Percentiles rank a stretch among this genome's conserved stretches.
phyloP scores from a whole-genome alignment of 805 yeast species.

The Hanseniaspora guilliermondii region DNA sequence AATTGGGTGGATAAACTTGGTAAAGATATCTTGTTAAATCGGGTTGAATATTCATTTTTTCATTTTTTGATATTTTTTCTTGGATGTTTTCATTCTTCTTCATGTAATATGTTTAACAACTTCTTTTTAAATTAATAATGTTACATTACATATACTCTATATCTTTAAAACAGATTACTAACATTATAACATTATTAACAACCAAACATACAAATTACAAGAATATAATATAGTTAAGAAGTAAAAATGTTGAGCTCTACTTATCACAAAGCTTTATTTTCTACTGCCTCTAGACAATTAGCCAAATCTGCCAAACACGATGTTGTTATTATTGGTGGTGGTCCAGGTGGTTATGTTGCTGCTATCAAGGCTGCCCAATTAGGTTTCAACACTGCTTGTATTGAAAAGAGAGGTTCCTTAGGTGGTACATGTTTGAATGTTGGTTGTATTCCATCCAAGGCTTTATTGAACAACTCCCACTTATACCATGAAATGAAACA shows the following conservation, averaged over 20 bases:
- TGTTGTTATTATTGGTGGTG: slow-evolving; percentile 93
- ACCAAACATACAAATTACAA: neutral
- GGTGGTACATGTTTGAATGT: slow-evolving; percentile 99
- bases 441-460: slow-evolving; percentile 98
- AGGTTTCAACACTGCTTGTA: slow-evolving; percentile 87
- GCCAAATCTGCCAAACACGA: slow-evolving; percentile 50
- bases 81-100: too few relatives aligned
- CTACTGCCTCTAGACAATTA: slow-evolving; percentile 15
- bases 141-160: too few relatives aligned
- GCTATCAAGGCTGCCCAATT: slow-evolving; percentile 98
- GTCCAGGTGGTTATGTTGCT: slow-evolving; percentile 99
- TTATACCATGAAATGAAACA: slow-evolving; percentile 76
- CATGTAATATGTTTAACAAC: too few relatives aligned
- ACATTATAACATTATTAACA: neutral
- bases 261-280: slow-evolving; percentile 13
- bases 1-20: too few relatives aligned
- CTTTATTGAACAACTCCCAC: slow-evolving; percentile 87
- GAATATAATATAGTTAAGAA: neutral
- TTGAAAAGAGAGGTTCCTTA: slow-evolving; percentile 88
- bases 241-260: slow-evolving; percentile 13
- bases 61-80: too few relatives aligned
- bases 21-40: too few relatives aligned
- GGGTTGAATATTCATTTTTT: too few relatives aligned
- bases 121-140: too few relatives aligned
- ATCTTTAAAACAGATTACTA: neutral